Percentiles rank a stretch among this genome's conserved stretches.
Conservation (phyloP, 345 rosid genomes). For the Gossypium thurberi region DNA sequence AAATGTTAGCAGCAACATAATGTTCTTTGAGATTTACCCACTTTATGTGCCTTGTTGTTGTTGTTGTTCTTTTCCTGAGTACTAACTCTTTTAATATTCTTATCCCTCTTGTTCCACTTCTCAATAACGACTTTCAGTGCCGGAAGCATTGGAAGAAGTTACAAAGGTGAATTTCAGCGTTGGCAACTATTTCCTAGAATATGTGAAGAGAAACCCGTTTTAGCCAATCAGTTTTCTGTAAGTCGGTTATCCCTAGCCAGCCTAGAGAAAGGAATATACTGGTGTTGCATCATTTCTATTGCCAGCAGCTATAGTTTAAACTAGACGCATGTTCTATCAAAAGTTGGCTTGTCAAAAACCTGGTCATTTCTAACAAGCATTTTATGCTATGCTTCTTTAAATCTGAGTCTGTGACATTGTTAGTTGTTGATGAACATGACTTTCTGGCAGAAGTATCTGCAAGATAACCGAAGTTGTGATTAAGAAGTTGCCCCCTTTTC, state of each 20-base stretch:
- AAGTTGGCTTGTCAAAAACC: background rate
- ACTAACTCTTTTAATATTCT: background rate
- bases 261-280: background rate
- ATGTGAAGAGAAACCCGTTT: conserved; percentile 69
- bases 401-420: background rate
- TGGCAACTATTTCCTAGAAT: conserved; percentile 75
- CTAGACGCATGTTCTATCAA: background rate
- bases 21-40: background rate
- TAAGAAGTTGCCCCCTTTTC: background rate
- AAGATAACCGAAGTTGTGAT: background rate
- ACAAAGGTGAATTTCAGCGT: conserved; percentile 80
- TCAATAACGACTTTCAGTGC: conserved; percentile 29
- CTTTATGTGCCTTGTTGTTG: background rate
- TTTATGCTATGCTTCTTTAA: background rate
- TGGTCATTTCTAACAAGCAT: background rate
- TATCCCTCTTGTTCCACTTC: background rate
- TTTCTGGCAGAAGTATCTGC: background rate
- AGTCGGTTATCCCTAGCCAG: conserved; percentile 30
- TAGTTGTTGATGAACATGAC: background rate
- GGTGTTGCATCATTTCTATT: background rate
- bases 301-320: background rate
- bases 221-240: conserved; percentile 95
- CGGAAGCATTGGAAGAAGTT: conserved; percentile 93
- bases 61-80: background rate
- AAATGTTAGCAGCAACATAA: background rate